Evolutionary conservation across 1,284 basidiomycete species (phyloP).

Genomic region (Heterobasidion annosum): DNA sequence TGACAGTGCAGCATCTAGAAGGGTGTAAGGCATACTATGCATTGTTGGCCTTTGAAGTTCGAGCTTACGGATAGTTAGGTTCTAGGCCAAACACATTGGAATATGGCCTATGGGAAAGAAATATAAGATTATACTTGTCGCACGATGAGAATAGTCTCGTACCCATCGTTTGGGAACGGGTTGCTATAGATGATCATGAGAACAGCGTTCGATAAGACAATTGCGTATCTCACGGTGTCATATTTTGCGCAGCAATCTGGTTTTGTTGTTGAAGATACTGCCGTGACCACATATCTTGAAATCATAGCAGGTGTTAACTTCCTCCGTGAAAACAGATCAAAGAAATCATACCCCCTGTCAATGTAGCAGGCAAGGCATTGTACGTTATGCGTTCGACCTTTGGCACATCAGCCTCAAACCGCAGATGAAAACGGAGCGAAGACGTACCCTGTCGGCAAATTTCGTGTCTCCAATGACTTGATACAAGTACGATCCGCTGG

Average conservation of each 20-base stretch:
- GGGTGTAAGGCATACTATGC: background rate
- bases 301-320: background rate
- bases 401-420: background rate
- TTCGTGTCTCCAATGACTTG: slow-evolving; percentile 50
- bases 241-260: slow-evolving; percentile 48
- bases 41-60: background rate
- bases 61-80: slow-evolving; percentile 23
- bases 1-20: slow-evolving; percentile 48
- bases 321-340: background rate
- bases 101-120: slow-evolving; percentile 27
- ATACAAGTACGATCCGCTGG: slow-evolving; percentile 45
- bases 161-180: slow-evolving; percentile 46
- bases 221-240: slow-evolving; percentile 36
- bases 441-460: slow-evolving; percentile 39
- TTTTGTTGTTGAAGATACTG: slow-evolving; percentile 56
- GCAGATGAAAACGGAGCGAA: background rate
- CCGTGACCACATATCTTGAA: slow-evolving; percentile 48
- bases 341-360: slow-evolving; percentile 34
- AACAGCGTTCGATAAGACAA: background rate
- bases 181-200: slow-evolving; percentile 23
- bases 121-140: background rate
- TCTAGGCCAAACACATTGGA: slow-evolving; percentile 44
- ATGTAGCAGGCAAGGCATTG: slow-evolving; percentile 46
- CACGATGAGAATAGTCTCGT: slow-evolving; percentile 8
- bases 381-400: slow-evolving; percentile 53